These are phyloP conservation scores for Colletotrichum australisinense DNA, from an alignment of 2,329 filamentous ascomycete genomes.

Conservation along the genomic window DNA sequence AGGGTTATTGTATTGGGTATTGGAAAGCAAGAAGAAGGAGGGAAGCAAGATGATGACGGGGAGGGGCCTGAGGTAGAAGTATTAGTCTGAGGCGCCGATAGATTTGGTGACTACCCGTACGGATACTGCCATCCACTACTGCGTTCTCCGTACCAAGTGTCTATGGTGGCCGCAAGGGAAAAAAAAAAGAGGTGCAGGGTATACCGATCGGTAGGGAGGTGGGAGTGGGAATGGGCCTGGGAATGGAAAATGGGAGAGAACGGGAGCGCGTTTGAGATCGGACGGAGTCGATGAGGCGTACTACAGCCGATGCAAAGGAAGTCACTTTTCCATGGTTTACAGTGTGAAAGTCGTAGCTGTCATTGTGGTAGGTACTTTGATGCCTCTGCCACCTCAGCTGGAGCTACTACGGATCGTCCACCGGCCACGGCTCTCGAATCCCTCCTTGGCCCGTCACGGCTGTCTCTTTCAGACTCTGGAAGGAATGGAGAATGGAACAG, in stretches of 20 bases:
- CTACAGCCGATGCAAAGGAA: constrained; percentile 2
- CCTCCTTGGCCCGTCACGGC: background rate
- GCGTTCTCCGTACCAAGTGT: background rate
- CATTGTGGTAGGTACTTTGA: background rate
- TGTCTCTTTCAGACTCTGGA: constrained; percentile 11
- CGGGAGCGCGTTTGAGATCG: constrained; percentile 23
- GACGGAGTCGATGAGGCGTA: constrained; percentile 32
- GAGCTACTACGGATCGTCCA: background rate
- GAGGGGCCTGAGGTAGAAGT: constrained; percentile 33
- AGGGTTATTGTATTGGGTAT: constrained; percentile 38
- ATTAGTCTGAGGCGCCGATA: constrained; percentile 24
- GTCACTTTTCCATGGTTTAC: background rate
- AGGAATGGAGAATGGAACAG: constrained; percentile 28
- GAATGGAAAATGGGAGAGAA: background rate
- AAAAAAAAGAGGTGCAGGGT: constrained; percentile 8
- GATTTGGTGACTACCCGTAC: constrained; percentile 2
- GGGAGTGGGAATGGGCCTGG: background rate
- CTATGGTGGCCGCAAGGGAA: background rate
- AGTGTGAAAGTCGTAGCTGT: background rate
- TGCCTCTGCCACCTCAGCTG: background rate
- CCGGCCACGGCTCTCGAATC: constrained; percentile 1
- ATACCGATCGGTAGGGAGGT: background rate
- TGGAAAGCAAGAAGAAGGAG: constrained; percentile 30
- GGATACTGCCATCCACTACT: too few species aligned
- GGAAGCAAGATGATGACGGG: background rate